Evolutionary conservation across 768 basidiomycete genomes (phyloP), one percentile per base, ranked within the genome.

Genomic region (Polyporus arcularius): DNA sequence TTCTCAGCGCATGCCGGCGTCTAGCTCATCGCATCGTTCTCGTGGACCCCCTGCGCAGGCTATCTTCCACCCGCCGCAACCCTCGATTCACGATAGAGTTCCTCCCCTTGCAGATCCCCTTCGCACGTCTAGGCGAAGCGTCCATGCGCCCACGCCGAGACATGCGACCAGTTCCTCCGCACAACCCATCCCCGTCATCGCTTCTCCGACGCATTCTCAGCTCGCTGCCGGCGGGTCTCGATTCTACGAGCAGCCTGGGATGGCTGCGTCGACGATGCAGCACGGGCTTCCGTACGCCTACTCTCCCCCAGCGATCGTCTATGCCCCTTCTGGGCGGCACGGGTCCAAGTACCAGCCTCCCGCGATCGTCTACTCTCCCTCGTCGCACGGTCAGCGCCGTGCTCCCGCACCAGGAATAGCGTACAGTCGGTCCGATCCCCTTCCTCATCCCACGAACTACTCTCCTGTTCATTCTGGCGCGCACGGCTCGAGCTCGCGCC

Each of bases 351-450:
- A 88, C 64, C 74, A 82, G 8, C 86, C 87, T 16, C 86, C 86
- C 14, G 77, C 81, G 0, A 82, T 87, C 58, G 82, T 82, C 11
- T 80, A 85, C 61, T 80, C 86, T 48, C 62, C 70, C 28, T 65
- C 69, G 4, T 65, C 68, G n/a, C 68, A 65, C 32, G 65, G 63
- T 16, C 48, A 58, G 43, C 50, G 59, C 38, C 70, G 62, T 52
- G 53, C 56, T 8, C 57, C 66, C 4, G 63, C 86, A 0, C 82
- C 86, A 56, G 85, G 85, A 4, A 83, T 89, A 76, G 82, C 83
- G 3, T 84, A 88, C 69, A 88, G 87, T 57, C 85, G 87, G 55
- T 88, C 88, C n/a, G 82, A 83, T 18, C 85, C 86, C 7, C 71
- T 76, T 26, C 80, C 73, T 38, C 74, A 72, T 67, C 57, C 71